Conservation (phyloP, 805 yeast species). For the Candida nonsorbophila region DNA sequence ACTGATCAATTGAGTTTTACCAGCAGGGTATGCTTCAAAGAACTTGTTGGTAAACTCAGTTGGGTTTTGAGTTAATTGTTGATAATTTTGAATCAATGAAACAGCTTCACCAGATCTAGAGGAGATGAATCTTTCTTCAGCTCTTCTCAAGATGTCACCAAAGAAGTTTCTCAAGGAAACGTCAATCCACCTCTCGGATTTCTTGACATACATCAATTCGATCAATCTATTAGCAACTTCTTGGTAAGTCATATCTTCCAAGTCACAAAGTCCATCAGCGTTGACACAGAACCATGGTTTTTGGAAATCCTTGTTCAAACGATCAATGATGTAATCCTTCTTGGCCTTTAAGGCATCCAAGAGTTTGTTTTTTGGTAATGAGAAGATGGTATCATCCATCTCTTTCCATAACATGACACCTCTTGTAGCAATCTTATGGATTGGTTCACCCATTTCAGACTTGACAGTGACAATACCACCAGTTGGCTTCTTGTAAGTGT, state of each 20-base stretch:
- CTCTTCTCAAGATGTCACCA: constrained; percentile 85
- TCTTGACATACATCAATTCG: constrained; percentile 80
- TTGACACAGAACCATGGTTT: constrained; percentile 96
- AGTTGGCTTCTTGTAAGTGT: constrained; percentile 87
- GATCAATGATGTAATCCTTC: constrained; percentile 79
- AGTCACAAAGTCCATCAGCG: constrained; percentile 75
- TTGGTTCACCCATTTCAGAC: constrained; percentile 99
- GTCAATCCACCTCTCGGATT: constrained; percentile 85
- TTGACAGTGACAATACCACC: constrained; percentile 96
- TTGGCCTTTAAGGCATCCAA: constrained; percentile 75
- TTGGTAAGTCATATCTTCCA: constrained; percentile 92
- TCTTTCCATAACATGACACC: constrained; percentile 98
- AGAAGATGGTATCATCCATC: constrained; percentile 89
- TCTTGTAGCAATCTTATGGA: constrained; percentile 96
- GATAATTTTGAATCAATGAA: constrained; percentile 71
- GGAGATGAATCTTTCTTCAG: constrained; percentile 89
- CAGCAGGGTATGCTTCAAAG: constrained; percentile 65
- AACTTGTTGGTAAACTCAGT: constrained; percentile 53
- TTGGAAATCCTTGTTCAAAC: constrained; percentile 90
- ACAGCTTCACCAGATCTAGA: constrained; percentile 17
- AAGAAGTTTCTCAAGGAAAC: constrained; percentile 76
- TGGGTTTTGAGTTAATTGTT: constrained; percentile 62
- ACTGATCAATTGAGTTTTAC: constrained; percentile 76
- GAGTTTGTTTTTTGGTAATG: constrained; percentile 83
- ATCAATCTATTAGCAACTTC: constrained; percentile 85